Evolutionary conservation across 2,329 filamentous ascomycete genomes (phyloP), one percentile per base, ranked within the genome.

Genomic region (Cordyceps farinosa): DNA sequence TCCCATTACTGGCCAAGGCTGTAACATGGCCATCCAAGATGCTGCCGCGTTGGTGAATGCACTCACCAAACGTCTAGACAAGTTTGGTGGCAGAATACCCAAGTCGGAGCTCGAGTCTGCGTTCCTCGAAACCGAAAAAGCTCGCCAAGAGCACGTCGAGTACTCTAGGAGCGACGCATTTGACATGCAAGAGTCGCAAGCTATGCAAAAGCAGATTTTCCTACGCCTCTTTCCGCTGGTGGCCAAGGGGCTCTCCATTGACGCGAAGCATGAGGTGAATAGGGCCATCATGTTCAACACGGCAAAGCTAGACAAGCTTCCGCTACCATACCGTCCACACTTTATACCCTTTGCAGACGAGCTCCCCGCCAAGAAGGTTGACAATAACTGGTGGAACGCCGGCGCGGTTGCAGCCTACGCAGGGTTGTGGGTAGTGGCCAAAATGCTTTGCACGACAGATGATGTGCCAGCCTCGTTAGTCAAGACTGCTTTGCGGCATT

Each of bases 11-110:
- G 67, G 67, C 4, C 67, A 69, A 34, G 67, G 67, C 4, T 67
- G 65, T 36, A 69, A 69, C 42, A 62, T 66, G 64, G 66, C 66
- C 11, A 67, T 69, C 22, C 66, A 68, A 30, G 65, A 66, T 36
- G 65, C 61, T 2, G 66, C 65, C 4, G 65, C 58, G 1, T 51
- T 69, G 15, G 50, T 66, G 17, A 69, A 67, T 8, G 29, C 63
- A 6, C 48, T 69, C 4, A 15, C 34, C 9, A 22, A 22, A 1
- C 13, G 45, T 7, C 56, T 59, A 2, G 56, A 51, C 56, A 51
- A 42, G 56, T 27, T 9, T 27, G 34, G 56, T 27, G 56, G 32
- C 10, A 47, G 15, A 3, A 11, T 51, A 1, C 45, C 56, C 7
- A 51, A 40, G 15, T 30, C 45, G 10, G 56, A 34, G 17, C 45